Base-by-base conservation (phyloP, 75 land plant genomes). In the Cupressus sempervirens region DNA sequence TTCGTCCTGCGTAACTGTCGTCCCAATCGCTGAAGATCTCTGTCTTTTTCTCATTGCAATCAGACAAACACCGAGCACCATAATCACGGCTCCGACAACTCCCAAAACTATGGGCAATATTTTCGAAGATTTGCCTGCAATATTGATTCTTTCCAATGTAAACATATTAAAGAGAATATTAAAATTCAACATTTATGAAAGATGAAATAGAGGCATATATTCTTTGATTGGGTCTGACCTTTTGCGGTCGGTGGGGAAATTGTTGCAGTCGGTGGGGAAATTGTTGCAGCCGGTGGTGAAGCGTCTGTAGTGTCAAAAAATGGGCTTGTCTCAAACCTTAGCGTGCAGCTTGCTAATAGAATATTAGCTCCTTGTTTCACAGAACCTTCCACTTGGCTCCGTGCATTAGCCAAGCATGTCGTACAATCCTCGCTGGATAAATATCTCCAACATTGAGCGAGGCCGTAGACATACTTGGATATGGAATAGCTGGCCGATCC, bases 371-470 rank as follows among this genome's bases (percentile, higher is more conserved):
- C 80, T 77, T 41, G 80, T 10, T 8, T 41, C n/a, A 1, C 15
- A 79, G 81, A 79, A 76, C 41, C 2, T 14, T 79, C 11, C 30
- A 79, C 9, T 0, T 2, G 2, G 9, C 26, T 10, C 48, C 0
- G n/a, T 79, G 50, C 81, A 1, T n/a, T 3, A 18, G 2, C 0
- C 30, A 79, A 79, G 9, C 81, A 79, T 10, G 45, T 23, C 26
- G 4, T 45, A 30, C 81, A 79, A 45, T 79, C 81, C 0, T 79
- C 4, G 11, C 45, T 45, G 50, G 81, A 79, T 45, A 79, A 18
- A n/a, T 79, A 14, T 45, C 81, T 79, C 81, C 52, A 79, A 43
- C 81, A 79, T n/a, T 45, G 81, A 41, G n/a, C 81, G 11, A 45
- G 48, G 26, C 81, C 52, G 30, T 79, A 79, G 18, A 79, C 50